These are phyloP conservation scores for Clonostachys chloroleuca DNA, from an alignment of 2,329 filamentous ascomycete genomes.

Conservation along the genomic window DNA sequence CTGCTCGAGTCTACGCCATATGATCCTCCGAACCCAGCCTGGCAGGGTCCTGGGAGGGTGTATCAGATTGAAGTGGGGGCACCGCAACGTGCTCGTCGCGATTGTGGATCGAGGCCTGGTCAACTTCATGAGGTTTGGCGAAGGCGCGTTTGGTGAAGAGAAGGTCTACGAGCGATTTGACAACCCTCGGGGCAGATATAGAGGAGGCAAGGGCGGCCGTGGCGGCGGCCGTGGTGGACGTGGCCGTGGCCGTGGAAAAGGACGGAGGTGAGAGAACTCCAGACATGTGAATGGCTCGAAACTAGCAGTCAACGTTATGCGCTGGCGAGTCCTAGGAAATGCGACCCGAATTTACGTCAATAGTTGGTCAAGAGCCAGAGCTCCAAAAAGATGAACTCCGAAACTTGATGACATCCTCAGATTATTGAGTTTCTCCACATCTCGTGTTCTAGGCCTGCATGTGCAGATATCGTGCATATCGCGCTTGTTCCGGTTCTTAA, in stretches of 20 bases:
- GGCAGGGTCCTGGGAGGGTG: slow-evolving; percentile 41
- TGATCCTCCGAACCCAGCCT: slow-evolving; percentile 45
- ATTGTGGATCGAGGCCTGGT: slow-evolving; percentile 87
- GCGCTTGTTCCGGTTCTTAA: no score
- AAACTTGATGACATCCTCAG: no score
- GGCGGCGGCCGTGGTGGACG: slow-evolving; percentile 31
- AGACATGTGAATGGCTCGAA: no score
- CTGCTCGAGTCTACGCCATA: slow-evolving; percentile 73
- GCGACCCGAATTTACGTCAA: no score
- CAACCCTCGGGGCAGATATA: slow-evolving; percentile 27
- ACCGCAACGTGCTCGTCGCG: slow-evolving; percentile 78
- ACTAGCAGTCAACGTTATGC: no score
- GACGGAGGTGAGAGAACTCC: slow-evolving; percentile 6
- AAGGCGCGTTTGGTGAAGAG: slow-evolving; percentile 76
- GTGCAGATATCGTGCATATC: no score
- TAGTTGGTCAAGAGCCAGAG: no score
- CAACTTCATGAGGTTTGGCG: slow-evolving; percentile 78
- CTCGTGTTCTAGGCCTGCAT: no score
- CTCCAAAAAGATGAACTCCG: no score
- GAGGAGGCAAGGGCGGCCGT: slow-evolving; percentile 28
- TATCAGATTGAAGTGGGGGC: slow-evolving; percentile 83
- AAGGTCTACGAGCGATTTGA: slow-evolving; percentile 60
- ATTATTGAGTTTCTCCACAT: no score
- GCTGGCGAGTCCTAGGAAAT: no score
- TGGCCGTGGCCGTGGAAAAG: slow-evolving; percentile 16